phyloP scores from a whole-genome alignment of 768 basidiomycete genomes.

The Hygrophorus russula region DNA sequence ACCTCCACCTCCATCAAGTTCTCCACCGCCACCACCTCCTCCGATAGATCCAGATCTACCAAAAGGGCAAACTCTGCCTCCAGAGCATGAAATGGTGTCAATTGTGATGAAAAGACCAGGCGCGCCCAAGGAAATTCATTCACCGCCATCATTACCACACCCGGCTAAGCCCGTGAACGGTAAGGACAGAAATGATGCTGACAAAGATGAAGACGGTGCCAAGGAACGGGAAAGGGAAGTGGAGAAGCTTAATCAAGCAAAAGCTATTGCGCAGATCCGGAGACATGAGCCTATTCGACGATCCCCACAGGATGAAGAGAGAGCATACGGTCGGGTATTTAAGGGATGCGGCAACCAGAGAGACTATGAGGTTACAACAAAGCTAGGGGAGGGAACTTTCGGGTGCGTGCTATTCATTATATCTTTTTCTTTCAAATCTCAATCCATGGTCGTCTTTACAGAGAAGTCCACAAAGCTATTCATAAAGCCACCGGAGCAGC shows the following conservation, averaged over 20 bases:
- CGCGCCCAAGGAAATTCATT: conserved; percentile 34
- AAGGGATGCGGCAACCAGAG: conserved; percentile 57
- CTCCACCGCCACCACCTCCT: conserved; percentile 28
- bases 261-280: conserved; percentile 15
- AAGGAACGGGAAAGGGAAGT: conserved; percentile 13
- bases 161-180: conserved; percentile 5
- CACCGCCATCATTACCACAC: conserved; percentile 27
- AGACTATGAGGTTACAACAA: conserved; percentile 75
- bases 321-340: conserved; percentile 58
- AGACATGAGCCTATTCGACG: conserved; percentile 37
- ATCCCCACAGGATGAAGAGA: conserved; percentile 51
- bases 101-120: conserved; percentile 31
- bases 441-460: conserved; percentile 17
- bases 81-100: conserved; percentile 27
- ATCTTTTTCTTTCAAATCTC: neutral
- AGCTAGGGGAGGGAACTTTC: conserved; percentile 95
- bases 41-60: conserved; percentile 10
- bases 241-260: conserved; percentile 12
- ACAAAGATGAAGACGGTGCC: conserved; percentile 5
- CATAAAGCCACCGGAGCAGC: conserved; percentile 45
- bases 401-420: conserved; percentile 46
- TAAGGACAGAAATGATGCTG: conserved; percentile 8
- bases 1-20: conserved; percentile 14
- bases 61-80: conserved; percentile 23
- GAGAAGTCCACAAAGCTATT: conserved; percentile 86